Base-by-base conservation (phyloP, 164 flowering plant genomes). In the Cinnamomum micranthum region DNA sequence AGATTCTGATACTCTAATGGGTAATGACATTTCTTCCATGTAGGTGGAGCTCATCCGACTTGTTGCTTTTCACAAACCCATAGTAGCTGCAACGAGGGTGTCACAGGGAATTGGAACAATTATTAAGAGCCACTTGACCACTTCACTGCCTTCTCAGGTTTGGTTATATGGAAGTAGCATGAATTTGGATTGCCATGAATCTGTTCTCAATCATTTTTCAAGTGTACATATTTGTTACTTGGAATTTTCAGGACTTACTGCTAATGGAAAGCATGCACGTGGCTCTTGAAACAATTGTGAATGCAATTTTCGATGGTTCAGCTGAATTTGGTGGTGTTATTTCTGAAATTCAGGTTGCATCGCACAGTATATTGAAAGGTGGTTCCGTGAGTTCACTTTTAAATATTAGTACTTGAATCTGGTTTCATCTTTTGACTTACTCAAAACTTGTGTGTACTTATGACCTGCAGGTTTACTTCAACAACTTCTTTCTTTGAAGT, bases 31-130 rank as follows among this genome's bases (percentile, higher is more conserved):
- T 6, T 19, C 28, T 67, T 28, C 22, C 17, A 67, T 86, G 81
- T 90, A 96, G 99, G 76, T 89, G 83, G 98, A 96, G 82, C 84
- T 96, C 77, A 79, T 91, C 68, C 91, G 89, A 50, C 75, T 91
- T 73, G 73, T 90, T 77, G 80, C 97, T 71, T 86, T 84, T 55
- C 68, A 75, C 82, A 91, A 90, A 81, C 99, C 99, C 71, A 73
- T 90, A 12, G 41, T 89, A 68, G 91, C 97, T 75, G 89, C 90
- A 75, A 69, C 84, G 23, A 89, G 82, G 71, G 86, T 94, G 70
- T 84, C 87, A 70, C 96, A 90, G 75, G 87, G 88, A 78, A 87
- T 88, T 73, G 76, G 77, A 63, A 74, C 78, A 31, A 81, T 89
- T 69, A 84, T 96, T 72, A 87, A 78, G 71, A 84, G 74, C 72